A percentile compares a stretch with the other conserved stretches of the same genome.
Evolutionary conservation across 2,329 filamentous ascomycete genomes (phyloP).

Genomic region (Bipolaris bicolor): DNA sequence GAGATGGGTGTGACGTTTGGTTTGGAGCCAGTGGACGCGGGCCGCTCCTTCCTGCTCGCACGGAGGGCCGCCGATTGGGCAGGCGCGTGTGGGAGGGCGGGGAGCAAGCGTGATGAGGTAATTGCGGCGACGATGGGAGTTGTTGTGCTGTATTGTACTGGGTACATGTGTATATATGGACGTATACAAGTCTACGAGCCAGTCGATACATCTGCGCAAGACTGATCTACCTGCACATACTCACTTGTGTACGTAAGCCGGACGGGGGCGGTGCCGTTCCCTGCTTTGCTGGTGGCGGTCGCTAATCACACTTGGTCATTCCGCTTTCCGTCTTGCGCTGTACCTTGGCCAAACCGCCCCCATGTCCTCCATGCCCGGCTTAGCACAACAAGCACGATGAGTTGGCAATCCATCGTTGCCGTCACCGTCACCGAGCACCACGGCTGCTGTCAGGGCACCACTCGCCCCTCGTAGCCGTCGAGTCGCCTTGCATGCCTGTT

Average conservation of each 20-base stretch:
- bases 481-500: constrained; percentile 21
- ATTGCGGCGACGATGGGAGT: background rate
- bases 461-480: constrained; percentile 11
- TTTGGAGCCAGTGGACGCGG: constrained; percentile 14
- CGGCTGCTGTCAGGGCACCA: constrained; percentile 2
- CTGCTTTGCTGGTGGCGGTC: constrained; percentile 16
- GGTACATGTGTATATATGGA: no score
- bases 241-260: background rate
- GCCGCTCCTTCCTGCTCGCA: constrained; percentile 16
- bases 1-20: constrained; percentile 6
- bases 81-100: constrained; percentile 12
- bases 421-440: constrained; percentile 17
- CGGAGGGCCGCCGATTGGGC: constrained; percentile 19
- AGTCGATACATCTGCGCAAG: no score
- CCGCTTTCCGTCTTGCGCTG: constrained; percentile 17
- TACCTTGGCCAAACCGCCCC: constrained; percentile 15
- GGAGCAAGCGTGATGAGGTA: constrained; percentile 19
- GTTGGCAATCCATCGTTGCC: constrained; percentile 17
- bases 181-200: no score
- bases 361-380: constrained; percentile 17
- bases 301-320: constrained; percentile 1
- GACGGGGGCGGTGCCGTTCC: background rate
- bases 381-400: constrained; percentile 24
- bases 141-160: no score
- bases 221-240: no score